Evolutionary conservation across 2,329 filamentous ascomycete species (phyloP), one percentile per base, ranked within the genome.

Genomic region (Ascomycota sp.): DNA sequence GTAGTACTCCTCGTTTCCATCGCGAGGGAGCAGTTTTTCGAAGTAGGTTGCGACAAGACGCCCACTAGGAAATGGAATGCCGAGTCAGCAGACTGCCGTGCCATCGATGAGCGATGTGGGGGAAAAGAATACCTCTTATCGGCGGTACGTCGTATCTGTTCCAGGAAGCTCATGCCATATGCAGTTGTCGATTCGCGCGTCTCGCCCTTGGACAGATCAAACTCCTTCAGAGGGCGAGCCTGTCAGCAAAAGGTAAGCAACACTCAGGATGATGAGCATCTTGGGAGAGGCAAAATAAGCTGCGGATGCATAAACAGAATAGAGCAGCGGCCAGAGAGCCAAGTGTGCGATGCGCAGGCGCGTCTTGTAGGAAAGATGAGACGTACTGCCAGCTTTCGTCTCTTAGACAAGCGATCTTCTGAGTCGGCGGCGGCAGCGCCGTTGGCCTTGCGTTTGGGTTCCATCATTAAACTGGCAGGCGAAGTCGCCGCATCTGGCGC

Each of bases 41-140:
- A 92, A 92, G 43, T 72, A 69, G 25, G 65, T 72, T 30, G 78
- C 71, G 43, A 92, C 76, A 7, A 64, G 63, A 28, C 79, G 78
- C 36, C 79, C 78, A 55, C 71, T 78, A 34, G 5, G 23, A 22
- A 29, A 26, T n/a, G 34, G 30, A 17, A 17, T 17, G 15, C 12
- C 6, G 17, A 17, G 36, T 45, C 34, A 46, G 42, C 8, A 21
- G 5, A n/a, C n/a, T 9, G 10, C 5, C 6, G 4, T 20, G 8
- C 20, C 12, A 15, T 10, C 6, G n/a, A 13, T 30, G 8, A 8
- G 15, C 8, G 20, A 25, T 23, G 5, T 8, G 15, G 4, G n/a
- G 11, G 19, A 10, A 22, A 17, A n/a, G 9, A 67, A 44, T 63
- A 86, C 80, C 66, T 79, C 57, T 91, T 91, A 51, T 91, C 82